phyloP scores from a whole-genome alignment of 441 rosid genomes.

The Jatropha podagrica region DNA sequence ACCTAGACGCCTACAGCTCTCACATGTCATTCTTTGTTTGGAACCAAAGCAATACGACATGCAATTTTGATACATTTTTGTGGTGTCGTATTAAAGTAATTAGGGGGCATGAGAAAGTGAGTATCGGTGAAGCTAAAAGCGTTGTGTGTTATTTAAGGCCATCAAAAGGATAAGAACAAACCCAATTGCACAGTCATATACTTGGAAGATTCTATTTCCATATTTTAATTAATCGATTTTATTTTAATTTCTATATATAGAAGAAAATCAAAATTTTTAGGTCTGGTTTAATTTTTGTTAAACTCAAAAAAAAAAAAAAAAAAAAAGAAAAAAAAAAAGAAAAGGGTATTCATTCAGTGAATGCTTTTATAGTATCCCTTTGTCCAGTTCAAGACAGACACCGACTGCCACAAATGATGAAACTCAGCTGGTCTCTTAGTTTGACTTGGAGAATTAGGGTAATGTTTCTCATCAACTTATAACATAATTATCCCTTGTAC shows the following conservation, averaged over 20 bases:
- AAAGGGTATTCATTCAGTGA: not conserved
- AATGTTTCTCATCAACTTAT: too few relatives aligned
- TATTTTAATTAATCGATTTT: too few relatives aligned
- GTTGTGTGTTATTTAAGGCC: slow-evolving; percentile 1
- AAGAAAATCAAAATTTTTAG: too few relatives aligned
- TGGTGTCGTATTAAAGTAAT: slow-evolving; percentile 18
- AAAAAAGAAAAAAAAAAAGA: too few relatives aligned
- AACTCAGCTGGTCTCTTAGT: not conserved
- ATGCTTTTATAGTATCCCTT: not conserved
- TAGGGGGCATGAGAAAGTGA: not conserved
- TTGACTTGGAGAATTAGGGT: not conserved
- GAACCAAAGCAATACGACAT: not conserved
- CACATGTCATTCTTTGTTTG: not conserved
- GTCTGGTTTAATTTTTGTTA: not conserved
- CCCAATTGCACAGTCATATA: slow-evolving; percentile 18
- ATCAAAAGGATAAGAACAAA: slow-evolving; percentile 29
- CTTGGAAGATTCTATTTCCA: slow-evolving; percentile 4
- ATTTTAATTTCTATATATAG: too few relatives aligned
- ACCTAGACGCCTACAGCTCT: not conserved
- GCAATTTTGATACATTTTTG: not conserved
- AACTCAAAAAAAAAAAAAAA: not conserved
- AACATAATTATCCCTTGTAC: too few relatives aligned
- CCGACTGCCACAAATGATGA: slow-evolving; percentile 8
- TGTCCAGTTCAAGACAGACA: slow-evolving; percentile 11
- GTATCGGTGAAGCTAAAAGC: not conserved